A percentile compares a stretch with the other conserved stretches of the same genome.
phyloP scores from a whole-genome alignment of 179 eudicot species.

The Nepenthes alata region DNA sequence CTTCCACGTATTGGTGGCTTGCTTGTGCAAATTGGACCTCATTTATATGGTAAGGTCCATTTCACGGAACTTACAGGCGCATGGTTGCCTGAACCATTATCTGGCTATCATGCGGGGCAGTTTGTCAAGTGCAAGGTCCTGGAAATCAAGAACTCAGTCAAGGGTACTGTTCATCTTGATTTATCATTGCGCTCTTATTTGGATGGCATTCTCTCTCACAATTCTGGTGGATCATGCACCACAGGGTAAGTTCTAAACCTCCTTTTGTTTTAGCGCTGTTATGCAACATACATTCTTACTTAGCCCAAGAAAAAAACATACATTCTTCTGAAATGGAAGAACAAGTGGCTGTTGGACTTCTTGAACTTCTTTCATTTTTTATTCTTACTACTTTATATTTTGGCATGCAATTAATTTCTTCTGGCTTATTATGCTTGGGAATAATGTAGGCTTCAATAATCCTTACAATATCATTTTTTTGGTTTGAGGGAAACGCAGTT shows the following conservation, averaged over 20 bases:
- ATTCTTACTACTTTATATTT: too few relatives aligned
- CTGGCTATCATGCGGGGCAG: conserved; percentile 64
- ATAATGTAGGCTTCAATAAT: too few relatives aligned
- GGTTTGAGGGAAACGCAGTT: neutral
- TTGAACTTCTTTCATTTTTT: too few relatives aligned
- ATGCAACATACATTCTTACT: too few relatives aligned
- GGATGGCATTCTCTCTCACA: conserved; percentile 14
- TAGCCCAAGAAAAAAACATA: too few relatives aligned
- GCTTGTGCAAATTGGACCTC: conserved; percentile 77
- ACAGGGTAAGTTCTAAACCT: conserved; percentile 15
- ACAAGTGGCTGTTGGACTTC: too few relatives aligned
- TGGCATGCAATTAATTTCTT: too few relatives aligned
- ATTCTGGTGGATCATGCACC: conserved; percentile 7
- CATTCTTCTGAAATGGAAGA: too few relatives aligned
- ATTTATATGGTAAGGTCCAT: conserved; percentile 78
- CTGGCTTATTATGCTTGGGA: too few relatives aligned
- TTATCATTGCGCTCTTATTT: conserved; percentile 52
- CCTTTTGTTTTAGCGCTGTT: neutral
- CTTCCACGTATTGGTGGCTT: conserved; percentile 81
- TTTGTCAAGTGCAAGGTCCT: conserved; percentile 82
- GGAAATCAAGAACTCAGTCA: conserved; percentile 40
- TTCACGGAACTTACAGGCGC: conserved; percentile 60
- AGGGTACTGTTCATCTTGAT: conserved; percentile 66
- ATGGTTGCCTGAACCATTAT: conserved; percentile 59
- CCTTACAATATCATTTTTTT: too few relatives aligned